Base-by-base conservation (phyloP, 2,329 filamentous ascomycete genomes). In the Hortaea werneckii region DNA sequence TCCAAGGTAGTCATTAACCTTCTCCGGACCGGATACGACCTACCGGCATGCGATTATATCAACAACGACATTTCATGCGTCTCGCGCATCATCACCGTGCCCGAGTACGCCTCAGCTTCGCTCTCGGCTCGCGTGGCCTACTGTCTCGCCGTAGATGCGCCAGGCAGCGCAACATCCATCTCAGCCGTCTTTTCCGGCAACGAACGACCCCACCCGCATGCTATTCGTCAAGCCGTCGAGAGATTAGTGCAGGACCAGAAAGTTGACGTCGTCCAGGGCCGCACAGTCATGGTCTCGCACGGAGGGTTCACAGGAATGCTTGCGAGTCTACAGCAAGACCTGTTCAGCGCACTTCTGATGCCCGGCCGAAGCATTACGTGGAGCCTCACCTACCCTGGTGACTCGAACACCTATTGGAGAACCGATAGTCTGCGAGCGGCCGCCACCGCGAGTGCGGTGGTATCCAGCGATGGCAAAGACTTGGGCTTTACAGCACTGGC, bases 151-250 rank as follows among this genome's bases (percentile, higher is more conserved):
- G 30, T 34, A 12, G 42, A 47, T 29, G 38, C 34, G 8, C 46
- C 29, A n/a, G 27, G 9, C 12, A 6, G 29, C 6, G 42, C 37
- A 10, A 12, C 37, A 8, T 39, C 38, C 13, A 44, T 53, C 37
- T 50, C 51, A 8, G 53, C 49, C 8, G 34, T 52, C 10, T 50
- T 55, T 12, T 27, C 43, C 12, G 44, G 40, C 8, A 28, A 46
- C 13, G 41, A 54, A 26, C 44, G 43, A 6, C 51, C 50, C 29
- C 53, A 55, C 38, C 53, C 53, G 29, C 44, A 54, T 40, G 50
- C 51, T 6, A 20, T 50, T 6, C 46, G 50, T n/a, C 42, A 41
- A 26, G 53, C 53, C n/a, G 46, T 48, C 10, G 45, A 48, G 7
- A 47, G 50, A 20, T 44, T 55, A 5, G 8, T 46, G 34, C 46